phyloP scores from a whole-genome alignment of 2,329 filamentous ascomycete genomes.

The Phialophora macrospora region DNA sequence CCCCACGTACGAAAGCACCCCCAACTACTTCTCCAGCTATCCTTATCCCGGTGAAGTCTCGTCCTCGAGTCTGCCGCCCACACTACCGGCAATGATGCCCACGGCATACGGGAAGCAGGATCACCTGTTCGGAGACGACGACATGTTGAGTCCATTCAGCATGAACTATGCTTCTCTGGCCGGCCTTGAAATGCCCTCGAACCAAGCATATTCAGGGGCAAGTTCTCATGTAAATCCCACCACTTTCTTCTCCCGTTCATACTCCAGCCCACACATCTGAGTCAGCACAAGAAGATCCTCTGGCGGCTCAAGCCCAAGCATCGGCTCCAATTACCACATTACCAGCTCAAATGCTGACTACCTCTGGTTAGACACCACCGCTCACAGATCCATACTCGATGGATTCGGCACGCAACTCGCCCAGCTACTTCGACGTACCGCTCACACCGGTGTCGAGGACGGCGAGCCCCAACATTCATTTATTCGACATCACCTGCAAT shows the following conservation, averaged over 20 bases:
- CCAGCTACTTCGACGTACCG: slow-evolving; percentile 47
- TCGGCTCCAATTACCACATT: slow-evolving; percentile 26
- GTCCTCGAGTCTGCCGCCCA: slow-evolving; percentile 48
- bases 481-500: slow-evolving; percentile 36
- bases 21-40: slow-evolving; percentile 44
- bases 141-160: slow-evolving; percentile 63
- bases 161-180: slow-evolving; percentile 66
- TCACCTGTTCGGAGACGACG: slow-evolving; percentile 58
- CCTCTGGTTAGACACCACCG: slow-evolving; percentile 45
- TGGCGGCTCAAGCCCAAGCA: slow-evolving; percentile 22
- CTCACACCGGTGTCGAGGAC: slow-evolving; percentile 50
- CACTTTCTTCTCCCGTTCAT: slow-evolving; percentile 38
- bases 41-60: slow-evolving; percentile 48
- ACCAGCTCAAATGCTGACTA: slow-evolving; percentile 37
- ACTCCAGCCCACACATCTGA: slow-evolving; percentile 33
- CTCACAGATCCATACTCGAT: slow-evolving; percentile 47
- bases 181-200: slow-evolving; percentile 57
- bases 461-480: slow-evolving; percentile 47
- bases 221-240: slow-evolving; percentile 52
- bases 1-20: slow-evolving; percentile 44
- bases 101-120: slow-evolving; percentile 57
- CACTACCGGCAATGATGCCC: slow-evolving; percentile 51
- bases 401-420: slow-evolving; percentile 51
- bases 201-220: slow-evolving; percentile 46
- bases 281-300: slow-evolving; percentile 22